Conservation (phyloP, 225 moss, liverwort and hornwort species). For the Rhytidiadelphus loreus region DNA sequence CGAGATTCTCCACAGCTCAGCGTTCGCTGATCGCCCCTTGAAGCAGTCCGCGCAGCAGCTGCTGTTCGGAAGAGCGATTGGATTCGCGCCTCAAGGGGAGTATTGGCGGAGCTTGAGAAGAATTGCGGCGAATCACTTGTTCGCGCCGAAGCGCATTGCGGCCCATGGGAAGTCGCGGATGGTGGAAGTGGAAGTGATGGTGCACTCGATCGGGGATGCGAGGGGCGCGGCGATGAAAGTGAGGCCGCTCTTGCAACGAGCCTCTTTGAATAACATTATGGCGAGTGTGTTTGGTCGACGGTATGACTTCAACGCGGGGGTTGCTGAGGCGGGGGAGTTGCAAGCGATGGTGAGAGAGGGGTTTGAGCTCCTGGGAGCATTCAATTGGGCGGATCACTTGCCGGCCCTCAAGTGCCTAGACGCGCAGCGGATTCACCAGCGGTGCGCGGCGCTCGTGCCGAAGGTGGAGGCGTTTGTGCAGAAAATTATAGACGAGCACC, state of each 20-base stretch:
- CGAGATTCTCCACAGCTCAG: constrained; percentile 52
- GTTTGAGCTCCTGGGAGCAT: constrained; percentile 72
- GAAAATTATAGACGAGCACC: constrained; percentile 60
- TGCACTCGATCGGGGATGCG: background rate
- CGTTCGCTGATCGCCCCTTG: constrained; percentile 62
- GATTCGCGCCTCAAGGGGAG: constrained; percentile 65
- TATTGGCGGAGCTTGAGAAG: constrained; percentile 68
- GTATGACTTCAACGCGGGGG: constrained; percentile 25
- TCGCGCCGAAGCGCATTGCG: constrained; percentile 55
- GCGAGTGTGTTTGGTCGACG: constrained; percentile 50
- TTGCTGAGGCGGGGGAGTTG: constrained; percentile 10
- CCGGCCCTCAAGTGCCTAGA: constrained; percentile 59
- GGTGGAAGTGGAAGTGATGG: constrained; percentile 12
- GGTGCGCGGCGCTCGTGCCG: constrained; percentile 52
- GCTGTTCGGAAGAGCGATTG: constrained; percentile 62
- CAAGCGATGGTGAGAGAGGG: constrained; percentile 64
- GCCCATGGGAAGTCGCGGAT: constrained; percentile 27
- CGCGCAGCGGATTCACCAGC: constrained; percentile 40
- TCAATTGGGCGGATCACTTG: constrained; percentile 89
- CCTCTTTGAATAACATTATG: constrained; percentile 74
- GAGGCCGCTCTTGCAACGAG: constrained; percentile 36
- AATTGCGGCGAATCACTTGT: constrained; percentile 65
- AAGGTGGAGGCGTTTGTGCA: constrained; percentile 47
- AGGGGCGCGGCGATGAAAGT: constrained; percentile 1
- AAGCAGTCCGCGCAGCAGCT: constrained; percentile 76